Evolutionary conservation across 768 basidiomycete species (phyloP), one percentile per base, ranked within the genome.

Genomic region (Suillus subluteus): DNA sequence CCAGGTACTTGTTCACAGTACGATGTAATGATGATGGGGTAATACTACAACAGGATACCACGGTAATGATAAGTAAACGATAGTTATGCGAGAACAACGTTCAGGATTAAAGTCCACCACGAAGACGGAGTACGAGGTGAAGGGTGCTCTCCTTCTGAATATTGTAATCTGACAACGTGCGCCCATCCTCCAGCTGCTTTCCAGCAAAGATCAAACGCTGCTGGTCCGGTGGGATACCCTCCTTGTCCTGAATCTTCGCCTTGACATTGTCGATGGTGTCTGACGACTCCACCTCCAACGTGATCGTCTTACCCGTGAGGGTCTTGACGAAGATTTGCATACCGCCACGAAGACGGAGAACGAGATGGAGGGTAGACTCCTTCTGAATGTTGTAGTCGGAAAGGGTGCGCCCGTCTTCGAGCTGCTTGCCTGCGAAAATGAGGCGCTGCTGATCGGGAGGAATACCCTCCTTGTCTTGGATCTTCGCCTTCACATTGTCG

Each of bases 381-480:
- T 94, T 94, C 84, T 94, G 93, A 55, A 94, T 95, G 76, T 94
- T 95, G 79, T 95, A 96, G 72, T 96, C 94, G 0, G 92, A 94
- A 6, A 96, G 84, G 0, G 95, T 98, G 54, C 96, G 91, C 2
- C 96, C 96, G 66, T 98, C 96, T 76, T 97, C 96, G 9, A 96
- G 81, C 74, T 97, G 95, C 82, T 97, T 97, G 55, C 95, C 96
- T 52, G 95, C 95, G 70, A 96, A 97, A 75, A 92, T 95, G 58
- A 96, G 81, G 58, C 95, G 91, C 73, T 96, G 95, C 74, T 96
- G 94, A 71, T 95, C 91, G 3, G 91, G 44, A 43, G 91, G 91
- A 37, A 92, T 93, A 0, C 91, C 92, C 69, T 92, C 91, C 78
- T 91, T 92, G 75, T 93, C 91, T 69, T 92, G 91, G n/a, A 92